These are phyloP conservation scores for Fusarium decemcellulare DNA, from an alignment of 2,329 filamentous ascomycete species.

Conservation along the genomic window DNA sequence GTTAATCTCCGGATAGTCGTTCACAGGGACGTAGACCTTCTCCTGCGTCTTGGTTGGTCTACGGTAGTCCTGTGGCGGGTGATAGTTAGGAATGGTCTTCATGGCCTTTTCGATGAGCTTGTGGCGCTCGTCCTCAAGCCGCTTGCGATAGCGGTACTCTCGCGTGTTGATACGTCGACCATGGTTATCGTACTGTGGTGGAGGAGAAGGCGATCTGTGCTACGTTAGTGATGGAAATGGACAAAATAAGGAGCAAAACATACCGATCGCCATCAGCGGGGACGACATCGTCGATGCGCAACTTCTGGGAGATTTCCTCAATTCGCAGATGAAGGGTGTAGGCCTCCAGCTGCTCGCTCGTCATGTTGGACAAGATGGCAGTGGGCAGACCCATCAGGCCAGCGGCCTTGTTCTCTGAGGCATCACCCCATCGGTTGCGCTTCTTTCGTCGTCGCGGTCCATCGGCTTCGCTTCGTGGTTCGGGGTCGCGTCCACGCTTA, in stretches of 20 bases:
- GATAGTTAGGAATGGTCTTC: constrained; percentile 99
- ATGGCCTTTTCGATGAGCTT: constrained; percentile 99
- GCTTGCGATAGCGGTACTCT: constrained; percentile 98
- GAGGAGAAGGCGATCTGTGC: constrained; percentile 89
- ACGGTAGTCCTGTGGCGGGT: constrained; percentile 97
- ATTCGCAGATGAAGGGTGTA: constrained; percentile 97
- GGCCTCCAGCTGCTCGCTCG: constrained; percentile 96
- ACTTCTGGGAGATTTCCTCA: constrained; percentile 99
- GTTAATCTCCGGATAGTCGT: constrained; percentile 99
- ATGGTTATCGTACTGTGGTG: constrained; percentile 99
- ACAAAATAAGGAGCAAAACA: constrained; percentile 50
- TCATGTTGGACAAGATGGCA: constrained; percentile 97
- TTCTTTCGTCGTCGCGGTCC: constrained; percentile 94
- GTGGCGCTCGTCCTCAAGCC: constrained; percentile 97
- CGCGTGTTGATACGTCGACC: constrained; percentile 99
- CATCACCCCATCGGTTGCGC: constrained; percentile 98
- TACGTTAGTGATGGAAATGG: constrained; percentile 26
- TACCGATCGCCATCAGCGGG: constrained; percentile 96
- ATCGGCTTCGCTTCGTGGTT: constrained; percentile 78
- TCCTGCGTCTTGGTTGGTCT: constrained; percentile 99
- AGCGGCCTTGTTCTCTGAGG: constrained; percentile 97
- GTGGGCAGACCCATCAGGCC: constrained; percentile 98
- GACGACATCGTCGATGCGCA: constrained; percentile 98
- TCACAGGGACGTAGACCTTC: constrained; percentile 99
- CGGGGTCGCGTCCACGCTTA: constrained; percentile 95